Conservation (phyloP, 345 rosid species). For the Boechera retrofracta region DNA sequence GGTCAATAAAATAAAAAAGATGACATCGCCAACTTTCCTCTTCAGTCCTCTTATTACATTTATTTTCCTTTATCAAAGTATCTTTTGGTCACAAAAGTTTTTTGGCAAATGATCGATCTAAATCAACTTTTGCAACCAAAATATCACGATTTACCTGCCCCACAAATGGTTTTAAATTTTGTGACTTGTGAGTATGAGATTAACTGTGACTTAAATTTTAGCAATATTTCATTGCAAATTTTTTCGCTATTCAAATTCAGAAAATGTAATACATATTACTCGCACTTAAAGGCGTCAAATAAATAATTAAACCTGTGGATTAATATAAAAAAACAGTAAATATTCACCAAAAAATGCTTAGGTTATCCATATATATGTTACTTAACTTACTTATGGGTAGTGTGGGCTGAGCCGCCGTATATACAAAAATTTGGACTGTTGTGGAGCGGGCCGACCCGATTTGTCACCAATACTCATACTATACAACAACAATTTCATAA, state of each 20-base stretch:
- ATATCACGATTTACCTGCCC: not conserved
- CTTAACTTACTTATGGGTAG: not conserved
- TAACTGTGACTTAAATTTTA: too few species aligned
- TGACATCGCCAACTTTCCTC: slow-evolving; percentile 46
- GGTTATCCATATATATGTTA: not conserved
- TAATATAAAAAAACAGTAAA: too few species aligned
- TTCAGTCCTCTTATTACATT: slow-evolving; percentile 12
- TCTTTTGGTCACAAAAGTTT: not conserved
- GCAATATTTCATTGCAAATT: too few species aligned
- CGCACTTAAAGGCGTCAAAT: too few species aligned
- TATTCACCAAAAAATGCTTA: too few species aligned
- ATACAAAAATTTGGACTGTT: not conserved
- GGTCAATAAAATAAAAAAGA: slow-evolving; percentile 41
- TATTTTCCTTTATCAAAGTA: slow-evolving; percentile 25
- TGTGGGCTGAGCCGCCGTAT: not conserved
- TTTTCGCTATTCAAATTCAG: too few species aligned
- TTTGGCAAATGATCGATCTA: slow-evolving; percentile 10
- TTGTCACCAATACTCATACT: not conserved
- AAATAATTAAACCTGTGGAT: too few species aligned
- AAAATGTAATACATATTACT: too few species aligned
- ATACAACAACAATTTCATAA: not conserved
- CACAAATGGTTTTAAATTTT: not conserved
- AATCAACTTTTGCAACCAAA: not conserved
- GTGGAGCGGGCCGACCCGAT: not conserved
- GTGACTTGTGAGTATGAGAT: too few species aligned